Evolutionary conservation across 164 flowering plant genomes (phyloP), one percentile per base, ranked within the genome.

Genomic region (Dillenia suffruticosa): DNA sequence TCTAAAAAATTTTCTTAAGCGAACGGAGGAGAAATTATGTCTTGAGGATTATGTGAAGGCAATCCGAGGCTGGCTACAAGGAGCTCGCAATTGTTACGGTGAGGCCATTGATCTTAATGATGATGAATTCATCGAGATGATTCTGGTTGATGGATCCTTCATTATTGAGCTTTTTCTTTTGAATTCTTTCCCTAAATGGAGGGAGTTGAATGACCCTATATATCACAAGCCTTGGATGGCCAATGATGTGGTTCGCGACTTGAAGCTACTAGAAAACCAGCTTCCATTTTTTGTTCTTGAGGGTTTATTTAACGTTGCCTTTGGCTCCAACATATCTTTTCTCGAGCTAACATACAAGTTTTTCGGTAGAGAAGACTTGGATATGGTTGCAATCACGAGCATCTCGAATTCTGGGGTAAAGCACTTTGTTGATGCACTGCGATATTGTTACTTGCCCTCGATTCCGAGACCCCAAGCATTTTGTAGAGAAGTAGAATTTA

Each of bases 141-240:
- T 60, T 53, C 16, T 60, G 9, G 12, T 55, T 11, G 59, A 54
- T 49, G 55, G 56, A 40, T 32, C 15, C 52, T 50, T 50, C 52
- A 50, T 50, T 50, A 12, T 50, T 10, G 2, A 2, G 8, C n/a
- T 50, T 16, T 50, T 50, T 9, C 10, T 9, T 9, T 9, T 50
- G 13, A 50, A 19, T 19, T 19, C 14, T 50, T 50, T 12, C 8
- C 8, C 8, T 10, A 12, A 10, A 14, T 50, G 13, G 52, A 50
- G 8, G 15, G n/a, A 13, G 13, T 2, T 1, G 15, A 50, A 50
- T 50, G 7, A 10, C 15, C 52, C 52, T 6, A 6, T 12, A 50
- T 50, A 12, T 10, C n/a, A 10, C n/a, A 50, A 7, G 8, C 13
- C 13, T 6, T 50, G 52, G 52, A 1, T 50, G n/a, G 13, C 1